A percentile compares a stretch with the other conserved stretches of the same genome.
These are phyloP conservation scores for Claviceps arundinis DNA, from an alignment of 2,329 filamentous ascomycete genomes.

Conservation along the genomic window DNA sequence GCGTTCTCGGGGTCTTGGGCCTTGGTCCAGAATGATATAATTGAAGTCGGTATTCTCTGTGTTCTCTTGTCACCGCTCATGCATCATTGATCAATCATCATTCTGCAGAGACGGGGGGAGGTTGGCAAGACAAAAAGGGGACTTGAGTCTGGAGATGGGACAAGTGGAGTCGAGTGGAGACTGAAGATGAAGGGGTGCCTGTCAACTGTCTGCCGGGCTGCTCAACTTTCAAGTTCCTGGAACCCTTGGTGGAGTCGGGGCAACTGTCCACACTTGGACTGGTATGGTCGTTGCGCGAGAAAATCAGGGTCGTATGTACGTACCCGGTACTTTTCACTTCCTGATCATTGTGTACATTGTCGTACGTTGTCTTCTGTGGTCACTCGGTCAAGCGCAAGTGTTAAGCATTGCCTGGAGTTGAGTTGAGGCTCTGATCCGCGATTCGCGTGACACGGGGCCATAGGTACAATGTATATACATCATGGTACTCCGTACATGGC, in stretches of 20 bases:
- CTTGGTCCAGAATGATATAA: too few species aligned
- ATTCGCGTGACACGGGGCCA: too few species aligned
- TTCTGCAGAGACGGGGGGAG: too few species aligned
- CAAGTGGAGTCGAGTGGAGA: not conserved
- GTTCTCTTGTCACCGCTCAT: not conserved
- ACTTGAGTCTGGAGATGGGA: not conserved
- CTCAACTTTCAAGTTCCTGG: not conserved
- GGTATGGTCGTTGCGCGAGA: too few species aligned
- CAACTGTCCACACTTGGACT: not conserved
- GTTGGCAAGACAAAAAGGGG: not conserved
- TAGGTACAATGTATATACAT: too few species aligned
- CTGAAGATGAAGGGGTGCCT: not conserved
- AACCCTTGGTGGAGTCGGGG: not conserved
- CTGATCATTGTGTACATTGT: too few species aligned
- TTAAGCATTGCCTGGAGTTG: too few species aligned
- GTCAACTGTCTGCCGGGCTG: not conserved
- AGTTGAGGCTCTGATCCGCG: too few species aligned
- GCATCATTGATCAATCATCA: not conserved
- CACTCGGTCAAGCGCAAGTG: too few species aligned
- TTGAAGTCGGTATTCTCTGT: not conserved
- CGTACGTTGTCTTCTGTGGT: too few species aligned
- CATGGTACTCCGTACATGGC: too few species aligned
- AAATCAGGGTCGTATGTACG: not conserved
- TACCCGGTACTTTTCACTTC: not conserved
- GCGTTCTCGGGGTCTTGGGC: too few species aligned